Percentiles rank a stretch among this genome's conserved stretches.
phyloP scores from a whole-genome alignment of 2,329 filamentous ascomycete genomes.

The Hortaea sp. region DNA sequence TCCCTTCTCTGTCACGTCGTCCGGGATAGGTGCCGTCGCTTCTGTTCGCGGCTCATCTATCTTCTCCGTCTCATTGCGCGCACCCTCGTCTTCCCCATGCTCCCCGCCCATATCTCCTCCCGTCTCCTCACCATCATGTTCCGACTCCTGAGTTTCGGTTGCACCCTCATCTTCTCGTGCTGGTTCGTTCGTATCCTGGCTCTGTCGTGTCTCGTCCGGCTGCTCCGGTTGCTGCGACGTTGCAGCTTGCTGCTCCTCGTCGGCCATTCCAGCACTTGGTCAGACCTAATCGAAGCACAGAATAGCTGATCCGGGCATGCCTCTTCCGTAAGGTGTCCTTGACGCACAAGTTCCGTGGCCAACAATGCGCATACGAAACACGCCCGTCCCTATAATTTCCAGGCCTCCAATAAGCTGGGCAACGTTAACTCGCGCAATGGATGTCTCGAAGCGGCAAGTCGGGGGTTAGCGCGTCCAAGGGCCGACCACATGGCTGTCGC shows the following conservation, averaged over 20 bases:
- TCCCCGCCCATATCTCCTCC: not conserved
- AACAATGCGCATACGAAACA: not conserved
- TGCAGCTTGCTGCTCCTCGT: constrained; percentile 13
- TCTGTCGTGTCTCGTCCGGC: constrained; percentile 8
- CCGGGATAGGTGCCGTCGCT: not conserved
- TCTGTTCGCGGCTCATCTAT: not conserved
- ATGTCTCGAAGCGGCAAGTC: too few relatives aligned
- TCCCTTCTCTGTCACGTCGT: constrained; percentile 3
- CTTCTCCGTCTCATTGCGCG: constrained; percentile 1
- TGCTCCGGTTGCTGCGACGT: constrained; percentile 10
- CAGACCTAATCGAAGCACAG: constrained; percentile 1
- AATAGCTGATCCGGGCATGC: not conserved
- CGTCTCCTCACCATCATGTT: not conserved
- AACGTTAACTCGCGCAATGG: too few relatives aligned
- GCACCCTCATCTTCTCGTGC: not conserved
- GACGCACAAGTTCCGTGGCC: not conserved
- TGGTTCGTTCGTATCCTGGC: not conserved
- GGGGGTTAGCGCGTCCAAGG: too few relatives aligned
- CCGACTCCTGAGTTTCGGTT: not conserved
- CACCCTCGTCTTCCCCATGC: constrained; percentile 3
- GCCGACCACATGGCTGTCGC: too few relatives aligned
- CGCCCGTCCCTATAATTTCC: not conserved
- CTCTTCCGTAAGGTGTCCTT: not conserved
- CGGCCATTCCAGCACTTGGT: constrained; percentile 24
- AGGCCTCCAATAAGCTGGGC: too few relatives aligned